These are phyloP conservation scores for Microcyclospora tardicrescens DNA, from an alignment of 2,329 filamentous ascomycete species.

Conservation along the genomic window DNA sequence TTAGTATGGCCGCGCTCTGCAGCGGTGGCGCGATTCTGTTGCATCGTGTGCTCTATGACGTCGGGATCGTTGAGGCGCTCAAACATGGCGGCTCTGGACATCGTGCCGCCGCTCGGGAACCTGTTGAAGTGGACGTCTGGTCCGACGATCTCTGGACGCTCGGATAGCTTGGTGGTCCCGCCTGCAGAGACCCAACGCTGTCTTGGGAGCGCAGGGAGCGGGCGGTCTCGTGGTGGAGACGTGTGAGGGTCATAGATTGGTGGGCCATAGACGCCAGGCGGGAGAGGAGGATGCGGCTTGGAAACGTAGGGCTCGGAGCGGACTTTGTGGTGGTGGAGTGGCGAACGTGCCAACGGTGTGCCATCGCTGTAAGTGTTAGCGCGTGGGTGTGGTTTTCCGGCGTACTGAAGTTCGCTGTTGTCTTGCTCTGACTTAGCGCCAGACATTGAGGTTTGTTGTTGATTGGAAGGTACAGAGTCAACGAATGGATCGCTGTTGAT, in stretches of 20 bases:
- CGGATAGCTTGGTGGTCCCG: constrained; percentile 10
- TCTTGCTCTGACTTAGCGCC: too few species aligned
- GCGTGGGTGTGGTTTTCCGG: too few species aligned
- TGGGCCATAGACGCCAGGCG: neutral
- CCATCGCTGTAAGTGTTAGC: too few species aligned
- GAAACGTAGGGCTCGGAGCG: neutral
- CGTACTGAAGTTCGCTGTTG: too few species aligned
- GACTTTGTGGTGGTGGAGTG: neutral
- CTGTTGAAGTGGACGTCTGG: constrained; percentile 1
- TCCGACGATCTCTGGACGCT: constrained; percentile 13
- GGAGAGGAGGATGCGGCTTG: neutral
- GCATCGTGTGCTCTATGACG: constrained; percentile 1
- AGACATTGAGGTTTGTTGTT: too few species aligned
- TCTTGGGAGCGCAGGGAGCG: constrained; percentile 2
- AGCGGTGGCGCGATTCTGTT: too few species aligned
- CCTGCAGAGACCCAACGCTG: constrained; percentile 20
- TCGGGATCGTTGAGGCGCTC: constrained; percentile 3
- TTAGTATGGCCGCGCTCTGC: too few species aligned
- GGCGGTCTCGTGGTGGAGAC: neutral
- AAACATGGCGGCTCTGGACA: constrained; percentile 8
- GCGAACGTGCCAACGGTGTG: neutral
- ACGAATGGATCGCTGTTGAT: too few species aligned
- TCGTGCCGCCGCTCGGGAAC: neutral
- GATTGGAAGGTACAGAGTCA: too few species aligned
- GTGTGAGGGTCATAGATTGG: constrained; percentile 1